phyloP scores from a whole-genome alignment of 371 early-diverging fungal genomes.

The Haplosporangium sp. region DNA sequence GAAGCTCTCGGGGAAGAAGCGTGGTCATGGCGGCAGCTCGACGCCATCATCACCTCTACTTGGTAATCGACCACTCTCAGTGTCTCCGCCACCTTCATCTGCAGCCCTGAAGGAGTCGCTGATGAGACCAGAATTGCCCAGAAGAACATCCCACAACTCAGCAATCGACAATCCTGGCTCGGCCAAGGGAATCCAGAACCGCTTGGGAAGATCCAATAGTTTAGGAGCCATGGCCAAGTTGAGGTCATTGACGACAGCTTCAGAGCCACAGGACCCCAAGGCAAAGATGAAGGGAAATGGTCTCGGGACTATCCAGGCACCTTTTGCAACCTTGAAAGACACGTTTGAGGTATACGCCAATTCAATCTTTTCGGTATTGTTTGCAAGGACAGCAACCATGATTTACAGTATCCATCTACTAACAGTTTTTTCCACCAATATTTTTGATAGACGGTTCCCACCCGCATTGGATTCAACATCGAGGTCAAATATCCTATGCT shows the following conservation, averaged over 20 bases:
- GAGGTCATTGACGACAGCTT: constrained; percentile 33
- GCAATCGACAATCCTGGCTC: constrained; percentile 12
- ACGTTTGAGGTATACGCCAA: constrained; percentile 68
- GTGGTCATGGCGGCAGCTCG: constrained; percentile 10
- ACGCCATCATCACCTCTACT: constrained; percentile 28
- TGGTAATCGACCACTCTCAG: constrained; percentile 9
- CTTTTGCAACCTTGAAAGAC: constrained; percentile 87
- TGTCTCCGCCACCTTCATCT: constrained; percentile 12
- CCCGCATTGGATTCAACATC: constrained; percentile 90
- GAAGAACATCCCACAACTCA: constrained; percentile 16
- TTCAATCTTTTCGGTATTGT: not conserved
- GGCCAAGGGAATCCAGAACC: constrained; percentile 24
- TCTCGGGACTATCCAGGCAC: constrained; percentile 78
- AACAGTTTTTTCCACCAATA: constrained; percentile 9
- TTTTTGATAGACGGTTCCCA: constrained; percentile 71
- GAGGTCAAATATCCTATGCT: constrained; percentile 97
- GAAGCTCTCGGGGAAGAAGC: constrained; percentile 53
- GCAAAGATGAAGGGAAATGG: constrained; percentile 75
- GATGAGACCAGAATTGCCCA: constrained; percentile 21
- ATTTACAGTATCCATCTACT: not conserved
- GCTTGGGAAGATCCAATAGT: constrained; percentile 64
- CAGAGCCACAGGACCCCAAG: constrained; percentile 37
- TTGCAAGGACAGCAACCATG: not conserved
- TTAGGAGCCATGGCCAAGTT: constrained; percentile 59
- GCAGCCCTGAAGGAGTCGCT: not conserved